Evolutionary conservation across 1,284 basidiomycete species (phyloP).

Genomic region (Ceratobasidium sp.): DNA sequence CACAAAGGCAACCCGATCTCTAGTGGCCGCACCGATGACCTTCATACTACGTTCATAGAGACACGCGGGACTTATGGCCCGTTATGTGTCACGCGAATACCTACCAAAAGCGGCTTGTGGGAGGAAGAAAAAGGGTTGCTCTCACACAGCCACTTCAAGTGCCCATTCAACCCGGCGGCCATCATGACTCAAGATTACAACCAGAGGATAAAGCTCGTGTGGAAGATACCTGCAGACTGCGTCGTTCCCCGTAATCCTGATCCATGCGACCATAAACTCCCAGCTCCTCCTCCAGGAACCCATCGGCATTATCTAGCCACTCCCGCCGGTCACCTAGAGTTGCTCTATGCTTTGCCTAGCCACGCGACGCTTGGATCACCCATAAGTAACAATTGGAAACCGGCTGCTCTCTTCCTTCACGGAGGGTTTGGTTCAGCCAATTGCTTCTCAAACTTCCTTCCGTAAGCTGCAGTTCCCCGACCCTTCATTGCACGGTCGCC

Average conservation of each 20-base stretch:
- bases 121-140: no score
- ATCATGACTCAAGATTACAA: slow-evolving; percentile 25
- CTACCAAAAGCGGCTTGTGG: no score
- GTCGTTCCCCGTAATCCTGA: slow-evolving; percentile 4
- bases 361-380: not conserved
- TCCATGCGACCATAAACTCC: not conserved
- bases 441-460: not conserved
- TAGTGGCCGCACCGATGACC: no score
- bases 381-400: not conserved
- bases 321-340: not conserved
- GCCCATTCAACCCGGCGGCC: no score
- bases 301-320: slow-evolving; percentile 3
- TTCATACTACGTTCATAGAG: no score
- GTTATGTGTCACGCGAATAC: no score
- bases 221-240: not conserved
- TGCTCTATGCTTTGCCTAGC: slow-evolving; percentile 16
- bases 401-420: not conserved
- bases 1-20: no score
- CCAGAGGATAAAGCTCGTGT: not conserved
- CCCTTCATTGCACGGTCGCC: no score
- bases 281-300: not conserved
- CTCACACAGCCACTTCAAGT: no score
- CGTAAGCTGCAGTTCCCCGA: no score
- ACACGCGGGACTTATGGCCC: no score
- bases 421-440: not conserved